Percentiles rank a stretch among this genome's conserved stretches.
phyloP scores from a whole-genome alignment of 225 moss, liverwort and hornwort species.

The Marchantia polymorpha region DNA sequence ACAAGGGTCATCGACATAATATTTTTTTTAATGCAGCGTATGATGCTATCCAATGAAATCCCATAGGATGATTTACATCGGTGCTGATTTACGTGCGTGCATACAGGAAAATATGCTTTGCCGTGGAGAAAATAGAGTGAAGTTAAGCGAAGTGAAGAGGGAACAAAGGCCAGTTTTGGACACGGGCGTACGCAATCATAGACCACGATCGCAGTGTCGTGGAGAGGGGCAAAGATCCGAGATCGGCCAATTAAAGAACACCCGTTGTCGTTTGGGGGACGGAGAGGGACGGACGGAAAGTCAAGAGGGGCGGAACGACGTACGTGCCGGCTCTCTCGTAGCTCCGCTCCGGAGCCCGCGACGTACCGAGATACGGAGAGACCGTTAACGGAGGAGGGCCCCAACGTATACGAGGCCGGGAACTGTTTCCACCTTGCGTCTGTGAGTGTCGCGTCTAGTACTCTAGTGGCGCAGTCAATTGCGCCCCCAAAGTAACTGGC shows the following conservation, averaged over 20 bases:
- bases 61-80: no score
- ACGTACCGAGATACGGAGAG: background rate
- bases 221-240: background rate
- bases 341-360: background rate
- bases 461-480: background rate
- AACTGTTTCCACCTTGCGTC: background rate
- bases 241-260: background rate
- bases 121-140: no score
- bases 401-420: background rate
- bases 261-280: background rate
- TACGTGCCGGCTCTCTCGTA: no score
- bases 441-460: background rate
- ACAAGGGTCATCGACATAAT: no score
- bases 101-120: no score
- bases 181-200: background rate
- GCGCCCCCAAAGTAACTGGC: conserved; percentile 1
- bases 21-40: no score
- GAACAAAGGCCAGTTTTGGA: background rate
- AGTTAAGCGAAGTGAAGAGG: no score
- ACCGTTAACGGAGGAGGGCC: background rate
- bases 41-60: no score
- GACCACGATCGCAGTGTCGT: background rate
- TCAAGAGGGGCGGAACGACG: no score
- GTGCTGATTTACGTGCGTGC: no score
- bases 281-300: background rate